Evolutionary conservation across 2,329 filamentous ascomycete genomes (phyloP), one percentile per base, ranked within the genome.

Genomic region (Pyricularia sp.): DNA sequence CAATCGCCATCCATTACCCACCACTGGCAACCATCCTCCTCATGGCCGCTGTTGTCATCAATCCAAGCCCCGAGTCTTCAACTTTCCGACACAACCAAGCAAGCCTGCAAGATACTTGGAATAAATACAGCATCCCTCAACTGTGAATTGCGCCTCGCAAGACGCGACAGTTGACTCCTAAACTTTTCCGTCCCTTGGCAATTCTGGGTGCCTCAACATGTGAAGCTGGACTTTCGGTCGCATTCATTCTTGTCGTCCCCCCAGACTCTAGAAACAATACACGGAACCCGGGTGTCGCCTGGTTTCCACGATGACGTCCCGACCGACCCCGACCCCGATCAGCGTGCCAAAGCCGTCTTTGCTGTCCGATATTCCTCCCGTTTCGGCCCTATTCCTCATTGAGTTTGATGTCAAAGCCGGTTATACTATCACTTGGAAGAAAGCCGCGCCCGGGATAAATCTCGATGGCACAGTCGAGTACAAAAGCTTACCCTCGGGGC

Each of bases 381-480:
- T 93, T 72, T 88, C 88, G 53, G 91, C 91, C 35, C 82, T 96
- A 44, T 96, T 96, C 75, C 82, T 96, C 68, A 93, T 96, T 76
- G 86, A 90, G 73, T 96, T 96, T 78, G 92, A 96, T 76, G 89
- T 93, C 78, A 94, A 93, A 75, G 88, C 91, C 71, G 92, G 92
- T 79, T 96, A 88, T 76, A 96, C 91, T 60, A 89, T 97, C 72
- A 85, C 86, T 44, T 97, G 94, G 94, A 91, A 96, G 75, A 86
- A 85, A 69, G 85, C 88, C 13, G 77, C 85, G 1, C 81, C 86
- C 16, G 87, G 85, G 62, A 82, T 93, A 77, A 81, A 84, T 75
- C 83, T 97, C 62, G 90, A 96, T 70, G 91, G 91, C 65, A 86
- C 89, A 28, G 91, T 97, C 71, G 94, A 99, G 77, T 99, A 92